These are phyloP conservation scores for Pseudocercospora pini-densiflorae DNA, from an alignment of 2,329 filamentous ascomycete species.

Conservation along the genomic window DNA sequence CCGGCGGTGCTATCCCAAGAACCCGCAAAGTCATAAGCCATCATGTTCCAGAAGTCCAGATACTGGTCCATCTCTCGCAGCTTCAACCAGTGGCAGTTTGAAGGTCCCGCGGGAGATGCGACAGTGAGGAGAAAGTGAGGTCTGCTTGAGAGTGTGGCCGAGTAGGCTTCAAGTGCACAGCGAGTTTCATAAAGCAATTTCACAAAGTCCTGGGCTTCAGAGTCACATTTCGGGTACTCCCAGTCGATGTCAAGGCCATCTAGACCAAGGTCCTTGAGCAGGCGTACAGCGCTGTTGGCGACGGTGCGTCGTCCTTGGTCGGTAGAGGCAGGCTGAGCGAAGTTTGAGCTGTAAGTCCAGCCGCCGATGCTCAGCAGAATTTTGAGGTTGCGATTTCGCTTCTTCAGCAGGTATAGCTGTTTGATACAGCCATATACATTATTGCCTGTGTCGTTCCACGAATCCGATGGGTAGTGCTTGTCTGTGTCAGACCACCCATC, in stretches of 20 bases:
- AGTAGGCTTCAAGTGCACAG: constrained; percentile 47
- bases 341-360: constrained; percentile 80
- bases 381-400: constrained; percentile 76
- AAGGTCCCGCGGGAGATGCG: constrained; percentile 50
- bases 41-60: constrained; percentile 57
- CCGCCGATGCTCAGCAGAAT: constrained; percentile 82
- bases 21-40: constrained; percentile 67
- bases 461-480: constrained; percentile 72
- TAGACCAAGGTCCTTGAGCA: constrained; percentile 82
- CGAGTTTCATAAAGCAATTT: constrained; percentile 46
- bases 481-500: constrained; percentile 72
- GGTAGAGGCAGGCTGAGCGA: constrained; percentile 69
- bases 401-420: constrained; percentile 77
- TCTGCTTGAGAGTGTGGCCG: constrained; percentile 36
- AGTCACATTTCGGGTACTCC: constrained; percentile 51
- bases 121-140: constrained; percentile 52
- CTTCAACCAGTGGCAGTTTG: constrained; percentile 49
- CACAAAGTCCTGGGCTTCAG: constrained; percentile 48
- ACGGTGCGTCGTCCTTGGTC: constrained; percentile 66
- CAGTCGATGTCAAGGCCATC: constrained; percentile 55
- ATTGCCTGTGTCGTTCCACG: constrained; percentile 65
- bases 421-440: constrained; percentile 80
- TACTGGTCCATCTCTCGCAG: constrained; percentile 47
- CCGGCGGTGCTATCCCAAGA: constrained; percentile 75
- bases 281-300: constrained; percentile 70